phyloP scores from a whole-genome alignment of 768 basidiomycete genomes.

The Fomitopsis serialis region DNA sequence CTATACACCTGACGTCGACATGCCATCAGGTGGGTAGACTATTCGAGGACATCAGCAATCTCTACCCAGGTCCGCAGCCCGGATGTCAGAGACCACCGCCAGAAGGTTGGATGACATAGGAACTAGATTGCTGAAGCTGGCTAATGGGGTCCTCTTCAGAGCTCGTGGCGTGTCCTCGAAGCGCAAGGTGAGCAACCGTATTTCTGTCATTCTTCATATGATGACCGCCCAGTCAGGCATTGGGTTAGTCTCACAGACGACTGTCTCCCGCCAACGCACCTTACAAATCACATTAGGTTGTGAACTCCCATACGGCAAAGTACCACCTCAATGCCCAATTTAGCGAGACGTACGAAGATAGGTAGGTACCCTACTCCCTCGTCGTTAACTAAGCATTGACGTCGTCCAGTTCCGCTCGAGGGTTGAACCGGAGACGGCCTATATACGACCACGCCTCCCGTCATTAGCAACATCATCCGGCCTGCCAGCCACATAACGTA shows the following conservation, averaged over 20 bases:
- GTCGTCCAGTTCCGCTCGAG: conserved; percentile 42
- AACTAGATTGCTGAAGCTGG: not conserved
- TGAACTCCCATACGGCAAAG: conserved; percentile 60
- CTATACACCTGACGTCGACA: too few relatives aligned
- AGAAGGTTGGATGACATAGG: too few relatives aligned
- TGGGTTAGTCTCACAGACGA: conserved; percentile 42
- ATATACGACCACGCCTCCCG: conserved; percentile 41
- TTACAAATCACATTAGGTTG: conserved; percentile 31
- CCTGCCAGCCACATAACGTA: conserved; percentile 42
- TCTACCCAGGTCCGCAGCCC: conserved; percentile 60
- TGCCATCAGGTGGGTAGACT: conserved; percentile 52
- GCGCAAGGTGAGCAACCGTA: conserved; percentile 44
- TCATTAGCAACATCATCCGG: conserved; percentile 50
- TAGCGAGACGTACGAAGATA: conserved; percentile 52
- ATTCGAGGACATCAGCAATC: conserved; percentile 46
- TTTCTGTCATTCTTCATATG: not conserved
- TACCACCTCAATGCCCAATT: conserved; percentile 59
- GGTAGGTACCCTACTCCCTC: conserved; percentile 39
- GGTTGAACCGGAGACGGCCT: conserved; percentile 50
- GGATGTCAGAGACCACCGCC: conserved; percentile 58
- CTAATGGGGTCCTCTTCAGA: conserved; percentile 33
- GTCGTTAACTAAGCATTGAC: not conserved
- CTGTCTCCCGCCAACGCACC: not conserved
- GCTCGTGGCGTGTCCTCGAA: conserved; percentile 67
- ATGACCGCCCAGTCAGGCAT: conserved; percentile 35